Conservation (phyloP, 192 early-diverging fungal genomes). For the Coemansia sp. region DNA sequence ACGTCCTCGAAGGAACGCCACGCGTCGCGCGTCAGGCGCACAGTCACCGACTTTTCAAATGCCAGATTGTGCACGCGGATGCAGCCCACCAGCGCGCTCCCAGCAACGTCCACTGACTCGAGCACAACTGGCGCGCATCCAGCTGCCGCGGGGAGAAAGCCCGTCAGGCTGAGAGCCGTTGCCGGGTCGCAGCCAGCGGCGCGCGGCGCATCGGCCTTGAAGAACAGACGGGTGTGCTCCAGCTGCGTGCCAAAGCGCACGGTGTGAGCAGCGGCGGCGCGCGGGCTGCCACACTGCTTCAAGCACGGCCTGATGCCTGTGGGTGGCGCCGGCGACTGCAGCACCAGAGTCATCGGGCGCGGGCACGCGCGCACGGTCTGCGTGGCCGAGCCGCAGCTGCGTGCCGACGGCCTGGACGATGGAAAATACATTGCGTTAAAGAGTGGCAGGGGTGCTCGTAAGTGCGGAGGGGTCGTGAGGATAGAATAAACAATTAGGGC, state of each 20-base stretch:
- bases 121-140: constrained; percentile 54
- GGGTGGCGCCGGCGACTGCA: constrained; percentile 6
- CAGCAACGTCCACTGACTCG: constrained; percentile 48
- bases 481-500: not conserved
- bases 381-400: constrained; percentile 1
- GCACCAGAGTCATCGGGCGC: constrained; percentile 15
- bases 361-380: constrained; percentile 1
- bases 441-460: no score
- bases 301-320: constrained; percentile 21
- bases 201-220: constrained; percentile 57
- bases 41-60: constrained; percentile 71
- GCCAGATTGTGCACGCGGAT: constrained; percentile 82
- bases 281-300: not conserved
- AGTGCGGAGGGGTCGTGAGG: no score
- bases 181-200: constrained; percentile 35
- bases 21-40: constrained; percentile 71
- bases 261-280: constrained; percentile 32
- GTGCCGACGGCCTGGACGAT: not conserved
- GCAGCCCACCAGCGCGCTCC: constrained; percentile 57
- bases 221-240: constrained; percentile 63
- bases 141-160: constrained; percentile 27
- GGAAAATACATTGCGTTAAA: constrained; percentile 41
- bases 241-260: constrained; percentile 62
- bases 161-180: not conserved
- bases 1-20: constrained; percentile 74